Evolutionary conservation across 179 eudicot species (phyloP).

Genomic region (Silene vulgaris): DNA sequence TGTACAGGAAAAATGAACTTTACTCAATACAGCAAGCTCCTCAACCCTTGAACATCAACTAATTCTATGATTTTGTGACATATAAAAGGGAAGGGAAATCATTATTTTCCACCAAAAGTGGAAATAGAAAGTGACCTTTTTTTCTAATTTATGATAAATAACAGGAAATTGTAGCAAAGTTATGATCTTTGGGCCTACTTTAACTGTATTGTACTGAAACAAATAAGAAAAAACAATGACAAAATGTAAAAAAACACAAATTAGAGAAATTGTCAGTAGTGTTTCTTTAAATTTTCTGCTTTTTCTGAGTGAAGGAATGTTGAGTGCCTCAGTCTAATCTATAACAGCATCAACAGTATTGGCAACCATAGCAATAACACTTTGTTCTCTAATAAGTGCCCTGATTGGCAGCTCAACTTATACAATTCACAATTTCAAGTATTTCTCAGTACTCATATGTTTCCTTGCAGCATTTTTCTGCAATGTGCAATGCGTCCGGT

Average conservation of each 20-base stretch:
- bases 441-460: too few relatives aligned
- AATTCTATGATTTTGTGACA: slow-evolving; percentile 27
- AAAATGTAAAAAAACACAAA: background rate
- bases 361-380: too few relatives aligned
- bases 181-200: slow-evolving; percentile 31
- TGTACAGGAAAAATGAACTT: slow-evolving; percentile 21
- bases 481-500: too few relatives aligned
- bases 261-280: background rate
- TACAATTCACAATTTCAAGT: too few relatives aligned
- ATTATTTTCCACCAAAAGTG: slow-evolving; percentile 23
- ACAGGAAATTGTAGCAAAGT: slow-evolving; percentile 26
- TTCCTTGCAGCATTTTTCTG: too few relatives aligned
- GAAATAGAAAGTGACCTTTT: slow-evolving; percentile 32
- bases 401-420: too few relatives aligned
- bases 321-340: slow-evolving; percentile 24
- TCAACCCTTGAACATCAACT: slow-evolving; percentile 24
- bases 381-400: too few relatives aligned
- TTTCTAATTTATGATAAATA: slow-evolving; percentile 18
- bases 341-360: too few relatives aligned
- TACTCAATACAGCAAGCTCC: slow-evolving; percentile 25
- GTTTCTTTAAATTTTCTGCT: slow-evolving; percentile 16
- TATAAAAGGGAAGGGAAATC: slow-evolving; percentile 14
- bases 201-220: slow-evolving; percentile 11
- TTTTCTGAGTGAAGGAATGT: slow-evolving; percentile 26
- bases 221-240: slow-evolving; percentile 15